These are phyloP conservation scores for Dactylellina leptospora DNA, from an alignment of 2,329 filamentous ascomycete species.

Conservation along the genomic window DNA sequence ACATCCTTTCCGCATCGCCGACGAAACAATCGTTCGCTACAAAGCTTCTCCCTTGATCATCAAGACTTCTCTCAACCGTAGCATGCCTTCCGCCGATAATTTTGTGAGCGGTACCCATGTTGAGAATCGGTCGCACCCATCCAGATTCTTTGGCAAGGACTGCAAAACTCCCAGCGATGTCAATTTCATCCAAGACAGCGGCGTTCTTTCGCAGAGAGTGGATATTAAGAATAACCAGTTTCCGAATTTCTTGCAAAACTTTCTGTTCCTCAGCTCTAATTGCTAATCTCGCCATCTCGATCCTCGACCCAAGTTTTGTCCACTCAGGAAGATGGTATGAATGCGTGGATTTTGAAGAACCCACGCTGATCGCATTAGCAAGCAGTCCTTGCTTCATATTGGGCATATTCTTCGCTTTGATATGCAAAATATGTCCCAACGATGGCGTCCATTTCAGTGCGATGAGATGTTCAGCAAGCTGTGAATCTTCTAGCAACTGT, in stretches of 20 bases:
- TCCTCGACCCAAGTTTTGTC: constrained; percentile 78
- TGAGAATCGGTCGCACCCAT: constrained; percentile 77
- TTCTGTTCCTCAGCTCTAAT: constrained; percentile 85
- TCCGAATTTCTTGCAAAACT: constrained; percentile 78
- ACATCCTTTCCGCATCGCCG: constrained; percentile 73
- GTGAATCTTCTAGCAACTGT: constrained; percentile 41
- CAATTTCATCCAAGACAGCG: constrained; percentile 88
- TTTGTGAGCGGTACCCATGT: constrained; percentile 70
- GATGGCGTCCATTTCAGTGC: constrained; percentile 84
- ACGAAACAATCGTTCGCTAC: constrained; percentile 86
- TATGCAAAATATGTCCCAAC: constrained; percentile 87
- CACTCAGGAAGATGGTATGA: constrained; percentile 86
- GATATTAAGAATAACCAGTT: constrained; percentile 79
- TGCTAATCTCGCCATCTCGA: constrained; percentile 79
- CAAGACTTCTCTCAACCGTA: constrained; percentile 85
- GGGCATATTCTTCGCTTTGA: constrained; percentile 78
- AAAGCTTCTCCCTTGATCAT: constrained; percentile 81
- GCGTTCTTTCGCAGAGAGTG: constrained; percentile 89
- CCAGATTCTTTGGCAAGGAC: constrained; percentile 77
- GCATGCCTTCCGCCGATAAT: constrained; percentile 89
- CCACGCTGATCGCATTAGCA: constrained; percentile 66
- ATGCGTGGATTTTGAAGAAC: constrained; percentile 81
- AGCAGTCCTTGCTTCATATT: constrained; percentile 61
- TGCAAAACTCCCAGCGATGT: constrained; percentile 87
- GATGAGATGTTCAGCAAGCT: constrained; percentile 68